Evolutionary conservation across 202 grass and related monocot species (phyloP).

Genomic region (Zizania palustris): DNA sequence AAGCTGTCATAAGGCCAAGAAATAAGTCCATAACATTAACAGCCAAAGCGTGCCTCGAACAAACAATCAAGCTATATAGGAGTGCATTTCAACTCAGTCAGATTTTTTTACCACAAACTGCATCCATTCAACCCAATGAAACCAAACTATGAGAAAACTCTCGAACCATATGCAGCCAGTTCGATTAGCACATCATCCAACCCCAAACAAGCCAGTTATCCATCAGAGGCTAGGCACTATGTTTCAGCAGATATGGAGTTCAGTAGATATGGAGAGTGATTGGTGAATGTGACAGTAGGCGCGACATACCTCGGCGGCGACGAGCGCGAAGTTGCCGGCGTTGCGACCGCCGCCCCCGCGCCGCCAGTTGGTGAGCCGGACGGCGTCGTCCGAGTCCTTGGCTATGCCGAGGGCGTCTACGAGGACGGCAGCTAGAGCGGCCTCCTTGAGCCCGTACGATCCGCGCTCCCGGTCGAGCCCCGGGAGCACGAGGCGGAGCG

Average conservation of each 20-base stretch:
- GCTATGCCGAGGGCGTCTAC: constrained; percentile 87
- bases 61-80: constrained; percentile 9
- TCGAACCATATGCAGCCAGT: background rate
- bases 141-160: background rate
- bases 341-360: constrained; percentile 63
- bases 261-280: background rate
- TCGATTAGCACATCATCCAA: constrained; percentile 14
- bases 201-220: background rate
- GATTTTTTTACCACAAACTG: background rate
- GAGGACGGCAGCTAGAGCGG: constrained; percentile 63
- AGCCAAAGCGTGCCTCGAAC: background rate
- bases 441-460: constrained; percentile 94
- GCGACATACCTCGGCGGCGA: constrained; percentile 73
- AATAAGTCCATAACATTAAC: constrained; percentile 2
- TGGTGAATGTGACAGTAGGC: background rate
- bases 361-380: constrained; percentile 85
- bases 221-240: background rate
- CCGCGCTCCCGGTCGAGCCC: constrained; percentile 84
- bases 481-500: constrained; percentile 72
- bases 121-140: constrained; percentile 10
- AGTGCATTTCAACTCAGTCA: constrained; percentile 4
- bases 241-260: too few relatives aligned
- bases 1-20: constrained; percentile 10
- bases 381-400: constrained; percentile 80
- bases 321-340: constrained; percentile 82